A percentile compares a stretch with the other conserved stretches of the same genome.
These are phyloP conservation scores for Saposhnikovia divaricata DNA, from an alignment of 129 eudicot species.

Conservation along the genomic window DNA sequence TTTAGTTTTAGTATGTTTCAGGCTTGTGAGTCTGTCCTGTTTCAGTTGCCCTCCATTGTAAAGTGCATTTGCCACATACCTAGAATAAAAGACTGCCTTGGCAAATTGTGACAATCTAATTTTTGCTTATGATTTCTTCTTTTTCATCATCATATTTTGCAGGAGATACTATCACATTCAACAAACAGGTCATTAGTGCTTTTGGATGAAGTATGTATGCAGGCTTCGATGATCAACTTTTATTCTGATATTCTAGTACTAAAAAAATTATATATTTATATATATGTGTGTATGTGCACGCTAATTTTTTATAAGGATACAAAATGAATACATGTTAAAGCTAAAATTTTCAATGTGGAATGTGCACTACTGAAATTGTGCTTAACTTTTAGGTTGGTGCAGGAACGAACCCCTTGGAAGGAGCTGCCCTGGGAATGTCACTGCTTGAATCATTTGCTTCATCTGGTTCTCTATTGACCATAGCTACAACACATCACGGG, in stretches of 20 bases:
- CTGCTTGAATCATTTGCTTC: conserved; percentile 86
- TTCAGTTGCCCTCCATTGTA: not conserved
- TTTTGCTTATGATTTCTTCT: not conserved
- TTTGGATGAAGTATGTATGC: conserved; percentile 75
- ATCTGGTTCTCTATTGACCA: conserved; percentile 61
- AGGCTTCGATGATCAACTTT: not conserved
- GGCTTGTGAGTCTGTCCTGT: not conserved
- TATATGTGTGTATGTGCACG: too few species aligned
- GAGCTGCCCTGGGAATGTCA: conserved; percentile 97
- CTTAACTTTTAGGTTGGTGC: conserved; percentile 75
- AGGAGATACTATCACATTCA: conserved; percentile 65
- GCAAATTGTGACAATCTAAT: not conserved
- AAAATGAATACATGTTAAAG: not conserved
- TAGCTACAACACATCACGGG: conserved; percentile 97
- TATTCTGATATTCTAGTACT: not conserved
- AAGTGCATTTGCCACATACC: not conserved
- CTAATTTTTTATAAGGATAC: not conserved
- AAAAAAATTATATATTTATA: not conserved
- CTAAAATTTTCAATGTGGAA: conserved; percentile 5
- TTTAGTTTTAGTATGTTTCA: not conserved
- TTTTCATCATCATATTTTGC: conserved; percentile 21
- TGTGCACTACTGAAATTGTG: conserved; percentile 8
- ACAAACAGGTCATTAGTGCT: conserved; percentile 77
- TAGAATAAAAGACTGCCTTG: not conserved
- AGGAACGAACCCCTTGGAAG: conserved; percentile 96